phyloP scores from a whole-genome alignment of 768 basidiomycete genomes.

The Solioccasus polychromus region DNA sequence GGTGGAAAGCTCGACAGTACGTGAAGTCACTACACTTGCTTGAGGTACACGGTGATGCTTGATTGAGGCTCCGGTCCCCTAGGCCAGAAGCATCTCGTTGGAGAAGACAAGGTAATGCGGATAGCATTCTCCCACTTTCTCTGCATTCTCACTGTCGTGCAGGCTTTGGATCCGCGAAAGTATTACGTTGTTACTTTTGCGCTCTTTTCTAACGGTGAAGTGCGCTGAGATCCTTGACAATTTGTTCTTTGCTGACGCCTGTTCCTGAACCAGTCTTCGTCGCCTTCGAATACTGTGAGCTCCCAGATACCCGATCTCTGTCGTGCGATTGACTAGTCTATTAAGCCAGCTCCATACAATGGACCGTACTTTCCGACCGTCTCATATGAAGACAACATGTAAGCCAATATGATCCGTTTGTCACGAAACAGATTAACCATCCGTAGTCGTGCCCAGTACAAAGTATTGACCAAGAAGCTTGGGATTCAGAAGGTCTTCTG shows the following conservation, averaged over 20 bases:
- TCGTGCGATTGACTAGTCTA: background rate
- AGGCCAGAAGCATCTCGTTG: constrained; percentile 52
- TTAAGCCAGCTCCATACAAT: constrained; percentile 51
- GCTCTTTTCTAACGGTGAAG: constrained; percentile 60
- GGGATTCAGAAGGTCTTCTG: constrained; percentile 43
- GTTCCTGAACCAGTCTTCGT: constrained; percentile 45
- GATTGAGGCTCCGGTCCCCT: constrained; percentile 20
- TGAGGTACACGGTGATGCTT: background rate
- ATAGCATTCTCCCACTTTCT: background rate
- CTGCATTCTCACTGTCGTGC: background rate
- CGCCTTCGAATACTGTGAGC: constrained; percentile 48
- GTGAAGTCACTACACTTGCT: constrained; percentile 15
- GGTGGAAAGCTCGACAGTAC: constrained; percentile 51
- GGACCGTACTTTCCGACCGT: constrained; percentile 57
- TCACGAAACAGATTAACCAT: background rate
- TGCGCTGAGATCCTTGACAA: constrained; percentile 18
- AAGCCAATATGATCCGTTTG: too few species aligned
- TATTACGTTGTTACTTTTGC: constrained; percentile 59
- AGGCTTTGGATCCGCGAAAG: constrained; percentile 48
- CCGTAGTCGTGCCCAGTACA: constrained; percentile 51
- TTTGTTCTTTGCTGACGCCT: background rate
- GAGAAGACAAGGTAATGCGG: constrained; percentile 43
- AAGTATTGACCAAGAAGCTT: constrained; percentile 46
- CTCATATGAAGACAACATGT: constrained; percentile 60
- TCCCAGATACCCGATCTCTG: background rate